Evolutionary conservation across 331 rosid genomes (phyloP).

Genomic region (Ulmus americana): DNA sequence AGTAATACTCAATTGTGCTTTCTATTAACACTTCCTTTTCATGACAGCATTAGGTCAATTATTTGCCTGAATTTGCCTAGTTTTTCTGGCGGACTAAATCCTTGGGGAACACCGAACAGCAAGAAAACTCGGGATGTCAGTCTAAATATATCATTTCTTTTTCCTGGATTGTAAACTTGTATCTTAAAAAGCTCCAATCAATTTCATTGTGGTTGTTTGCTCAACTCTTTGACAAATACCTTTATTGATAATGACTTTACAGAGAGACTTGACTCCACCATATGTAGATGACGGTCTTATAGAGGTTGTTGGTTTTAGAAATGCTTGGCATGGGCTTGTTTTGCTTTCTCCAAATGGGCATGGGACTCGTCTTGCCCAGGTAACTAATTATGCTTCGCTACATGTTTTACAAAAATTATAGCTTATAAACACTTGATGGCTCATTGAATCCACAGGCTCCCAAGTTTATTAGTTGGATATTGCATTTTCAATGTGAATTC

Average conservation of each 20-base stretch:
- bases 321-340: constrained; percentile 97
- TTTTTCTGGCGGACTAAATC: constrained; percentile 94
- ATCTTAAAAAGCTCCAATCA: neutral
- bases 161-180: neutral
- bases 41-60: constrained; percentile 75
- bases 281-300: constrained; percentile 82
- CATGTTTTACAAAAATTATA: neutral
- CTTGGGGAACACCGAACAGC: constrained; percentile 81
- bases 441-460: neutral
- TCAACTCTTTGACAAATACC: constrained; percentile 22
- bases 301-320: constrained; percentile 89
- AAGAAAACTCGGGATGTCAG: constrained; percentile 43
- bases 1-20: constrained; percentile 13
- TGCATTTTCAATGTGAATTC: neutral
- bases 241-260: constrained; percentile 27
- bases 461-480: neutral
- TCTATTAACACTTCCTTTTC: constrained; percentile 8
- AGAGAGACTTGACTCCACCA: constrained; percentile 71
- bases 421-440: neutral
- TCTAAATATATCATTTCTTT: neutral
- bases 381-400: constrained; percentile 12
- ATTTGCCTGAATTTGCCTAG: constrained; percentile 93
- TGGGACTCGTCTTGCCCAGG: constrained; percentile 99
- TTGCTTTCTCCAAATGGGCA: constrained; percentile 88
- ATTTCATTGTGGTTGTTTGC: constrained; percentile 4